Evolutionary conservation across 2,329 filamentous ascomycete genomes (phyloP), one percentile per base, ranked within the genome.

Genomic region (Cryoendolithus antarcticus): DNA sequence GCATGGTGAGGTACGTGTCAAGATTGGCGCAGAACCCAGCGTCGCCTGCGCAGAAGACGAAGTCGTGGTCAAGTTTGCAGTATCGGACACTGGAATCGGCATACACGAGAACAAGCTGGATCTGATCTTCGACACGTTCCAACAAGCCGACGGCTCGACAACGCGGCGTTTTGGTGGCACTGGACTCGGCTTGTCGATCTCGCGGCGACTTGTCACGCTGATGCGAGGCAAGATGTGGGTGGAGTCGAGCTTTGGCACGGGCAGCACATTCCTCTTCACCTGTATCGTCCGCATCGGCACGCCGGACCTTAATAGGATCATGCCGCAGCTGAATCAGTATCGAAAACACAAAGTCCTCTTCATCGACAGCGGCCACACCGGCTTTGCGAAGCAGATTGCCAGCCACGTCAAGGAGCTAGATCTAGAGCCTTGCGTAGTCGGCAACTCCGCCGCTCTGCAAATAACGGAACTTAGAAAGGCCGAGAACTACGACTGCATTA

Each of bases 221-320:
- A 96, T 96, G 89, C 84, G 88, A 46, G 89, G 89, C 61, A 84
- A 89, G 57, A 82, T 96, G 41, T 95, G 89, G 88, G 89, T 96
- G 31, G 85, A 86, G 57, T 95, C 88, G 49, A 78, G 86, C 55
- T 89, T 86, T 55, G 86, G 86, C 48, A 82, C 85, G 57, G 89
- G 89, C 50, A 94, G 86, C 66, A 82, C 80, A 19, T 98, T 98
- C 70, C 93, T 84, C 70, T 98, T 98, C 64, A 96, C 89, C 8
- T 95, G 88, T 62, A 77, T 83, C 37, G 86, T 94, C 44, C 85
- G 84, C 51, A 71, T 93, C 40, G 89, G 86, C 31, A 78, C 81
- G 40, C 79, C 83, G 36, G 85, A 91, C 48, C 69, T 91, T 44
- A 73, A 72, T 39, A 74, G 80, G 52, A 85, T 96, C 50, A 75